These are phyloP conservation scores for Podaxis sp. DNA, from an alignment of 768 basidiomycete genomes.

Conservation along the genomic window DNA sequence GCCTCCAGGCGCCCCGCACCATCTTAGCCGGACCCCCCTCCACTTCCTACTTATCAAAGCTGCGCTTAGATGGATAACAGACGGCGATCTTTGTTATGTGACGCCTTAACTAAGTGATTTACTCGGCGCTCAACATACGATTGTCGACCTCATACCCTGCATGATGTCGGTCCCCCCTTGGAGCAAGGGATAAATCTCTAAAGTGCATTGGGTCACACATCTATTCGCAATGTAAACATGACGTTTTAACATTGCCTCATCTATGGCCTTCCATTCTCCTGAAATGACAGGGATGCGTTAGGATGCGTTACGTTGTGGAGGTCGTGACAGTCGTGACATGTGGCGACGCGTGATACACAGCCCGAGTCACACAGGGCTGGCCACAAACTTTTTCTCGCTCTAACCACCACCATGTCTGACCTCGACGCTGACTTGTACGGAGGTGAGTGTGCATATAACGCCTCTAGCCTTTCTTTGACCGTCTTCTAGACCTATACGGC, in stretches of 20 bases:
- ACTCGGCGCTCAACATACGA: not conserved
- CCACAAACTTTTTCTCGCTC: conserved; percentile 24
- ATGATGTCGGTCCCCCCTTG: not conserved
- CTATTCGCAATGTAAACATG: not conserved
- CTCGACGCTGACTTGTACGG: conserved; percentile 90
- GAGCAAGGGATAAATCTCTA: too few species aligned
- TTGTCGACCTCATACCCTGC: not conserved
- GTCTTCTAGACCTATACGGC: conserved; percentile 66
- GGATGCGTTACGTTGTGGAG: not conserved
- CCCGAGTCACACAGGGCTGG: conserved; percentile 3
- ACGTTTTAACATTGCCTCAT: not conserved
- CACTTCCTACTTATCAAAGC: too few species aligned
- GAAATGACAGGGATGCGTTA: not conserved
- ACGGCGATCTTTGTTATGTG: not conserved
- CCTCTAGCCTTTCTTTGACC: not conserved
- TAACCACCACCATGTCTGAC: conserved; percentile 60
- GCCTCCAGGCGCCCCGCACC: not conserved
- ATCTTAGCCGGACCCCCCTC: too few species aligned
- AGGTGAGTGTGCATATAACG: conserved; percentile 47
- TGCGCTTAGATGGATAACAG: not conserved
- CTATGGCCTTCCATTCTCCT: conserved; percentile 5
- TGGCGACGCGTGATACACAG: conserved; percentile 18
- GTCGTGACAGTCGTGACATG: conserved; percentile 16
- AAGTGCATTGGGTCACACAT: not conserved
- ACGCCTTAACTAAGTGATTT: not conserved